Percentiles rank a stretch among this genome's conserved stretches.
phyloP scores from a whole-genome alignment of 202 grass and related monocot genomes.

The Schoenoplectus triqueter region DNA sequence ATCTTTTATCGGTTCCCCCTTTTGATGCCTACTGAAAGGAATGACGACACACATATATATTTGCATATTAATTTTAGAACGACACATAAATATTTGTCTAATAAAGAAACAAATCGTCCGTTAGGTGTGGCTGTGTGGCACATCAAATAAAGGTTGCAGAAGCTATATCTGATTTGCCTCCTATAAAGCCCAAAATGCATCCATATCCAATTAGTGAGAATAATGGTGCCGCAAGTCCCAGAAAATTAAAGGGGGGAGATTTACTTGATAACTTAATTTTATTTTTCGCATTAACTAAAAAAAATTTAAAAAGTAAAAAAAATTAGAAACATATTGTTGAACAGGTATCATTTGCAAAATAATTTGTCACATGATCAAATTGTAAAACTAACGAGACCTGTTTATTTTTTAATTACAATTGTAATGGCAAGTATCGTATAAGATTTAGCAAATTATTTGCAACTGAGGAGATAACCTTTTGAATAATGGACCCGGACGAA shows the following conservation, averaged over 20 bases:
- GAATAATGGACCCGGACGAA: too few relatives aligned
- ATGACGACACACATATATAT: background rate
- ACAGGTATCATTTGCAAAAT: too few relatives aligned
- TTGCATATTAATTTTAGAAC: background rate
- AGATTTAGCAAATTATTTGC: too few relatives aligned
- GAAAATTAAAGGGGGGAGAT: background rate
- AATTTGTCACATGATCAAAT: too few relatives aligned
- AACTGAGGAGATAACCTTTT: too few relatives aligned
- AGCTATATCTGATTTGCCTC: background rate
- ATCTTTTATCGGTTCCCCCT: slow-evolving; percentile 9
- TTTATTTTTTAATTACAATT: too few relatives aligned
- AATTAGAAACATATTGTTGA: background rate
- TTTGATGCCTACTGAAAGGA: slow-evolving; percentile 8
- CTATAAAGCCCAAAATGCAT: background rate
- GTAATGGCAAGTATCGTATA: too few relatives aligned
- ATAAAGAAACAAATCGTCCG: background rate
- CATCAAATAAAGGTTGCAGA: background rate
- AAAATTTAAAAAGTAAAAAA: background rate
- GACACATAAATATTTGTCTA: background rate
- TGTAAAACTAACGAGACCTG: too few relatives aligned
- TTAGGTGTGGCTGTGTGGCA: background rate
- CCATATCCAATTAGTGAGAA: too few relatives aligned
- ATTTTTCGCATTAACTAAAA: background rate
- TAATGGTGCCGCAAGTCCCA: background rate
- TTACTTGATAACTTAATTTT: background rate